Evolutionary conservation across 2,329 filamentous ascomycete species (phyloP).

Genomic region (Aspergillus glaucus): DNA sequence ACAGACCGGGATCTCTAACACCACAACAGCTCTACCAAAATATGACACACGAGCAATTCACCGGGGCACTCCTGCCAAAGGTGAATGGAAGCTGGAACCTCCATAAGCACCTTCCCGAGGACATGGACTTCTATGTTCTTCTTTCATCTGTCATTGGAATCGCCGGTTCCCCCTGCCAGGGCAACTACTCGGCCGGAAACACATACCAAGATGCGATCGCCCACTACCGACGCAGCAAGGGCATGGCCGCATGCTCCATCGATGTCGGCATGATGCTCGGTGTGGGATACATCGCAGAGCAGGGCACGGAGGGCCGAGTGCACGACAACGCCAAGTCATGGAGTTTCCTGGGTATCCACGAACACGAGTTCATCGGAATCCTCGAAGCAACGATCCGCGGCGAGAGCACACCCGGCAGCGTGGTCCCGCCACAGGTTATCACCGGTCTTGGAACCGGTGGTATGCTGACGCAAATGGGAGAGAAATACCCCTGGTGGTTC

Average conservation of each 20-base stretch:
- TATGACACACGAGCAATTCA: slow-evolving; percentile 37
- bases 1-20: not conserved
- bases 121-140: slow-evolving; percentile 40
- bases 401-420: not conserved
- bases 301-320: not conserved
- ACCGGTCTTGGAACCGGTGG: no score
- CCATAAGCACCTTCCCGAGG: slow-evolving; percentile 18
- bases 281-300: slow-evolving; percentile 28
- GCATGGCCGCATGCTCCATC: slow-evolving; percentile 15
- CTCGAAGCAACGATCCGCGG: not conserved
- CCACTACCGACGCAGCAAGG: slow-evolving; percentile 16
- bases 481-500: not conserved
- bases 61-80: slow-evolving; percentile 34
- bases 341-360: not conserved
- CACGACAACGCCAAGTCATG: not conserved
- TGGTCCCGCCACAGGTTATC: not conserved
- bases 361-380: not conserved
- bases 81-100: slow-evolving; percentile 34
- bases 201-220: slow-evolving; percentile 35
- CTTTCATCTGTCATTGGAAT: slow-evolving; percentile 39
- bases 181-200: slow-evolving; percentile 39
- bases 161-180: slow-evolving; percentile 41
- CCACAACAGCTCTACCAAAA: slow-evolving; percentile 26
- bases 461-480: no score
- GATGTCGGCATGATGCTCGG: slow-evolving; percentile 27